A percentile compares a stretch with the other conserved stretches of the same genome.
phyloP scores from a whole-genome alignment of 2,329 filamentous ascomycete genomes.

The Polytolypa hystricis region DNA sequence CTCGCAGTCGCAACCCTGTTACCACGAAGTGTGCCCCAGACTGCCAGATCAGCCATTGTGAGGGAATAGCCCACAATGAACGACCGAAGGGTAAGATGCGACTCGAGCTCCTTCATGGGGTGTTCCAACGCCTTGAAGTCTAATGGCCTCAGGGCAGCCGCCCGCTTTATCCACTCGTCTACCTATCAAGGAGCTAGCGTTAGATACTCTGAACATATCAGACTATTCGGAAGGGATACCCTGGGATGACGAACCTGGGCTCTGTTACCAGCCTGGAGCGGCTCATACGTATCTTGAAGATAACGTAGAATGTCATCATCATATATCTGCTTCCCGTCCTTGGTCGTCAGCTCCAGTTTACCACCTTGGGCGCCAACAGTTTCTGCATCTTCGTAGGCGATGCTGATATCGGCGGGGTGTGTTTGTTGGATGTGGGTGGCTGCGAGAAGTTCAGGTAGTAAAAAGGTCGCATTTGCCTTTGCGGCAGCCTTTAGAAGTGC shows the following conservation, averaged over 20 bases:
- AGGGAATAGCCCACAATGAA: slow-evolving; percentile 14
- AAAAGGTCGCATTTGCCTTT: slow-evolving; percentile 11
- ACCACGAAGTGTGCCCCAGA: slow-evolving; percentile 16
- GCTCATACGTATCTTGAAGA: slow-evolving; percentile 9
- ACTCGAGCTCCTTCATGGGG: slow-evolving; percentile 14
- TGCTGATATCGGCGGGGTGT: slow-evolving; percentile 7
- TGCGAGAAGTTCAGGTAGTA: slow-evolving; percentile 12
- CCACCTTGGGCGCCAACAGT: slow-evolving; percentile 9
- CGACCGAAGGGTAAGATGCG: slow-evolving; percentile 15
- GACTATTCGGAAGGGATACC: too few species aligned
- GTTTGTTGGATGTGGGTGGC: slow-evolving; percentile 10
- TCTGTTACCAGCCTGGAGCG: slow-evolving; percentile 10
- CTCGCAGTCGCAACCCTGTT: slow-evolving; percentile 12
- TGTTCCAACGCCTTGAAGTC: slow-evolving; percentile 15
- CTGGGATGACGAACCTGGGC: slow-evolving; percentile 11
- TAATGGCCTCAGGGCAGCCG: slow-evolving; percentile 7
- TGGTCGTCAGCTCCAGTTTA: slow-evolving; percentile 11
- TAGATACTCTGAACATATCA: too few species aligned
- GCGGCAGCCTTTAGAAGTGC: slow-evolving; percentile 12
- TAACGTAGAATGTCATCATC: slow-evolving; percentile 12
- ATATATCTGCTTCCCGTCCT: slow-evolving; percentile 9
- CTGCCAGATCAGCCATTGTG: slow-evolving; percentile 14
- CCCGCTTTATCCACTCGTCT: slow-evolving; percentile 14
- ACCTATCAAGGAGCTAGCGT: slow-evolving; percentile 9
- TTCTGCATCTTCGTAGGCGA: slow-evolving; percentile 12